A percentile compares a stretch with the other conserved stretches of the same genome.
These are phyloP conservation scores for Fusarium nodosum DNA, from an alignment of 2,329 filamentous ascomycete species.

Conservation along the genomic window DNA sequence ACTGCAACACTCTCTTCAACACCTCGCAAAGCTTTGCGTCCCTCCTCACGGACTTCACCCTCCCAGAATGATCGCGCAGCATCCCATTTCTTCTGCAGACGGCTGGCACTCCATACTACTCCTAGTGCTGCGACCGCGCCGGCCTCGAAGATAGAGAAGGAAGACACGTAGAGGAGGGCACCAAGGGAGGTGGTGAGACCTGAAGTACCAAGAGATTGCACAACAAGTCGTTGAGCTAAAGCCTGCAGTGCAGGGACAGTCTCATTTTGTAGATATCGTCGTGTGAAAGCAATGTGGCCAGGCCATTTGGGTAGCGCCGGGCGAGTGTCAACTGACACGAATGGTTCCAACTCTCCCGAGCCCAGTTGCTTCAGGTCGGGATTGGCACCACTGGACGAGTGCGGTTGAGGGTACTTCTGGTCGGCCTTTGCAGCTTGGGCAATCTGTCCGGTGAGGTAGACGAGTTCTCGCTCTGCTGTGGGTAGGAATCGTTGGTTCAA, in stretches of 20 bases:
- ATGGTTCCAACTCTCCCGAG: constrained; percentile 46
- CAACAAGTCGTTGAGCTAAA: constrained; percentile 78
- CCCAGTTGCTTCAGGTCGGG: constrained; percentile 41
- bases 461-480: constrained; percentile 82
- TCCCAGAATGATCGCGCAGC: constrained; percentile 72
- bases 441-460: constrained; percentile 85
- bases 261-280: constrained; percentile 74
- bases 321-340: constrained; percentile 42
- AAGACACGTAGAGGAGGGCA: constrained; percentile 69
- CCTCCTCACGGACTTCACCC: constrained; percentile 75
- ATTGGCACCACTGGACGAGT: constrained; percentile 32
- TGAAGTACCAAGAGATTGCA: constrained; percentile 81
- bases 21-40: constrained; percentile 71
- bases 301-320: constrained; percentile 71
- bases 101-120: constrained; percentile 69
- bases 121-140: constrained; percentile 73
- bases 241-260: constrained; percentile 80
- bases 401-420: constrained; percentile 56
- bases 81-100: constrained; percentile 75
- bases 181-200: constrained; percentile 70
- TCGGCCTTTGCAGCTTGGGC: constrained; percentile 60
- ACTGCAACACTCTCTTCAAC: constrained; percentile 67
- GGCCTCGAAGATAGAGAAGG: constrained; percentile 70
- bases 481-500: constrained; percentile 82
- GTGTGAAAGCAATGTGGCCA: constrained; percentile 77